These are phyloP conservation scores for Aspergillus brasiliensis DNA, from an alignment of 2,329 filamentous ascomycete species.

Conservation along the genomic window DNA sequence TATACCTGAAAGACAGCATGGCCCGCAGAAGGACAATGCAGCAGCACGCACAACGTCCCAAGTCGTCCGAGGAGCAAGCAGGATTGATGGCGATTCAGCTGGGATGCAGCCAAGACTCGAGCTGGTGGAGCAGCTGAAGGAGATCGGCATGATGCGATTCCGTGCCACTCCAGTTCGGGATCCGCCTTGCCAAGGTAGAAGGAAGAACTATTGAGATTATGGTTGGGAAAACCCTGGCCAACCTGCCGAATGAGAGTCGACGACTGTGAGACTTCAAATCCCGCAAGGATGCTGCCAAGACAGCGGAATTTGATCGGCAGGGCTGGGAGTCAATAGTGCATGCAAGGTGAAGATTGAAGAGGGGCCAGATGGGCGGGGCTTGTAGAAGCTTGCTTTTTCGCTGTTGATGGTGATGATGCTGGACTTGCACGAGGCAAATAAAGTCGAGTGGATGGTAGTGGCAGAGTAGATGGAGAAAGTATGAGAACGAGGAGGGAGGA, in stretches of 20 bases:
- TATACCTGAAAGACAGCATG: neutral
- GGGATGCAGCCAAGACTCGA: neutral
- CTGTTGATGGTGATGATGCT: neutral
- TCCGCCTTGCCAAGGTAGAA: neutral
- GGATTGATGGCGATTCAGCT: neutral
- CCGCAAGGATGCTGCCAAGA: neutral
- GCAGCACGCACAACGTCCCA: neutral
- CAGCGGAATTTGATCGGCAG: neutral
- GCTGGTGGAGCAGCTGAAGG: neutral
- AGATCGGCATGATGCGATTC: neutral
- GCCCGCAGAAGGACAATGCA: neutral
- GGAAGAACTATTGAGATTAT: neutral
- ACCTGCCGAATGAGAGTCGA: neutral
- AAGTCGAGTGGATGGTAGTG: neutral
- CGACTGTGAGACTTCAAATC: neutral
- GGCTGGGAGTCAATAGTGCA: conserved; percentile 14
- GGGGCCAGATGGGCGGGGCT: neutral
- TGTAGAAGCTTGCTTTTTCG: neutral
- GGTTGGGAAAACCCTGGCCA: neutral
- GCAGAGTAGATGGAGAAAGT: neutral
- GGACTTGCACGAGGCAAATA: neutral
- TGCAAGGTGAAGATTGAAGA: conserved; percentile 12
- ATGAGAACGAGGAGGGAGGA: neutral
- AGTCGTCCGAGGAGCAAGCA: neutral
- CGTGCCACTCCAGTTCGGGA: neutral